Base-by-base conservation (phyloP, 208 protist species). In the Acanthamoeba castellanii region DNA sequence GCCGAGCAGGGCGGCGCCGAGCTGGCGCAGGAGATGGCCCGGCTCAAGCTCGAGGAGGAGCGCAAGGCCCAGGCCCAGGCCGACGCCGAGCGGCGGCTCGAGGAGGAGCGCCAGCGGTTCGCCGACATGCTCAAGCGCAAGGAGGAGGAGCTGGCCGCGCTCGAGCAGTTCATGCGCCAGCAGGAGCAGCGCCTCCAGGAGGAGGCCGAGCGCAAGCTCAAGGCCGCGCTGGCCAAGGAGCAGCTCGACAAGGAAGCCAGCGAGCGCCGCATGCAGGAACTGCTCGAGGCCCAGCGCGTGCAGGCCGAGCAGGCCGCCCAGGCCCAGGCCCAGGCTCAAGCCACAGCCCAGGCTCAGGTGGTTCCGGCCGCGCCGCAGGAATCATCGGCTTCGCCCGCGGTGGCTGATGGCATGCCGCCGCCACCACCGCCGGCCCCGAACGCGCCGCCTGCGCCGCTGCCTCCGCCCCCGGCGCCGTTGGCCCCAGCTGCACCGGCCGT, bases 91-190 rank as follows among this genome's bases (percentile, higher is more conserved):
- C 74, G 74, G 6, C 9, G 74, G 34, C 74, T 82, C 45, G 74
- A 82, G 74, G 74, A 82, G 45, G 74, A 82, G 74, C 74, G 74
- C 37, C 74, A 82, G 74, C 16, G n/a, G 74, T 82, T 82, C 30
- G 74, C 74, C 74, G 74, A 82, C 18, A 82, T 82, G 74, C 74
- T 82, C 32, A 42, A 52, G 45, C 18, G 45, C 18, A 82, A 82
- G 74, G 74, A 82, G 30, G 74, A 82, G 74, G 74, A 82, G 74
- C 74, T 82, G 3, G 74, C 74, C 37, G 45, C 45, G 34, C 74
- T 82, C 74, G 74, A 82, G 45, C 74, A 82, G 45, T 7, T 82
- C 74, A 82, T 82, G 74, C 6, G 25, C 34, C 74, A 82, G 74
- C 74, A 82, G 45, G 74, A 82, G 45, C 74, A 50, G n/a, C 74